Evolutionary conservation across 805 yeast species (phyloP).

Genomic region (Suhomyces vadensis): DNA sequence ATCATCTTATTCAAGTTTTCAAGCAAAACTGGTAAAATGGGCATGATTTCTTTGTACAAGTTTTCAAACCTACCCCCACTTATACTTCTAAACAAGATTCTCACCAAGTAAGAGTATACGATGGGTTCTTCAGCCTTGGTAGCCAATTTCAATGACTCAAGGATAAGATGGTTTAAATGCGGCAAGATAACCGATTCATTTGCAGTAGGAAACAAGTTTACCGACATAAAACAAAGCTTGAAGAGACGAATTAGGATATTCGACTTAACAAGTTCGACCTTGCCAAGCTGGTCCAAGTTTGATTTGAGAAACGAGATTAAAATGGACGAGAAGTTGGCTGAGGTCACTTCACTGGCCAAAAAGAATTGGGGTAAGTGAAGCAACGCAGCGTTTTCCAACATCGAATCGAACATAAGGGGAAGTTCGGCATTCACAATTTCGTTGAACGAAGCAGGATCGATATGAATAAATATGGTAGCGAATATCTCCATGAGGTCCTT

Average conservation of each 20-base stretch:
- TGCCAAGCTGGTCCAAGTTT: slow-evolving; percentile 76
- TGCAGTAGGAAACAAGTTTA: slow-evolving; percentile 80
- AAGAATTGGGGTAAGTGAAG: slow-evolving; percentile 92
- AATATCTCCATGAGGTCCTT: slow-evolving; percentile 94
- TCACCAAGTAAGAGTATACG: slow-evolving; percentile 81
- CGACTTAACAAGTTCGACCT: slow-evolving; percentile 72
- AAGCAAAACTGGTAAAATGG: slow-evolving; percentile 79
- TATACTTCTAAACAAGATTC: slow-evolving; percentile 89
- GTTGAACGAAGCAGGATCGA: slow-evolving; percentile 94
- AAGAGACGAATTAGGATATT: slow-evolving; percentile 82
- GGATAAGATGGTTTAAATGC: slow-evolving; percentile 78
- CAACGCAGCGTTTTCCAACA: slow-evolving; percentile 80
- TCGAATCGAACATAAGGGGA: slow-evolving; percentile 71
- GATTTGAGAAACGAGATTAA: slow-evolving; percentile 73
- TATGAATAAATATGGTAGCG: slow-evolving; percentile 88
- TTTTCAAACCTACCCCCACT: slow-evolving; percentile 97
- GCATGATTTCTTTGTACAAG: slow-evolving; percentile 89
- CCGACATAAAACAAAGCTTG: slow-evolving; percentile 94
- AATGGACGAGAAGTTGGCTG: slow-evolving; percentile 87
- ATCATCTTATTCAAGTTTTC: slow-evolving; percentile 85
- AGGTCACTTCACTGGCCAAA: slow-evolving; percentile 89
- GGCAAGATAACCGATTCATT: slow-evolving; percentile 89
- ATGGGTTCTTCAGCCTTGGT: slow-evolving; percentile 89
- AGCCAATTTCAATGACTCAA: slow-evolving; percentile 75
- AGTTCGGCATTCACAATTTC: slow-evolving; percentile 85